Evolutionary conservation across 495 filamentous ascomycete species (phyloP).

Genomic region (Lepraria neglecta): DNA sequence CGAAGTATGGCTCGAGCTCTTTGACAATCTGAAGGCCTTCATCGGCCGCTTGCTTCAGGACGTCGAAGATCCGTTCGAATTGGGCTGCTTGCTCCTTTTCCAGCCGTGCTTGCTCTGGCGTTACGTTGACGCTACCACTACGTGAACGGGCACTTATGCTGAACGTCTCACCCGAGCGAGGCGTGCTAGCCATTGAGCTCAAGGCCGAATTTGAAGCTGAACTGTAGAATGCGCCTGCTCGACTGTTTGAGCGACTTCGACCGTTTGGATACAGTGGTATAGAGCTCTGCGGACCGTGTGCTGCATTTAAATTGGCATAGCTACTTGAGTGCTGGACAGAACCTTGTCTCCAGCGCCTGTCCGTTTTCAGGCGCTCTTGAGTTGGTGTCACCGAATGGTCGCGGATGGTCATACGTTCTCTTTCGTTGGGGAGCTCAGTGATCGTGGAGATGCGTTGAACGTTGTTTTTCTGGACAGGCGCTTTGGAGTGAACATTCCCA

Average conservation of each 20-base stretch:
- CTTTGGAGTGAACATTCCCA: conserved; percentile 22
- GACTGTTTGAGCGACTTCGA: conserved; percentile 48
- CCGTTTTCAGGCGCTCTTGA: conserved; percentile 45
- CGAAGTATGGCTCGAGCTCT: conserved; percentile 56
- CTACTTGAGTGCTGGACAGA: conserved; percentile 51
- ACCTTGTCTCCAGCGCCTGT: conserved; percentile 54
- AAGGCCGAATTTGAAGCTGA: conserved; percentile 42
- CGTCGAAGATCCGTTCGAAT: conserved; percentile 74
- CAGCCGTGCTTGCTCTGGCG: conserved; percentile 18
- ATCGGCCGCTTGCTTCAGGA: conserved; percentile 60
- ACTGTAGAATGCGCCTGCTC: conserved; percentile 41
- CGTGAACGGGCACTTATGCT: conserved; percentile 33
- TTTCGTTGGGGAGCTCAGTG: conserved; percentile 20
- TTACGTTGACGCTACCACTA: conserved; percentile 34
- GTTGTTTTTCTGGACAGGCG: not conserved
- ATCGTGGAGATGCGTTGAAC: conserved; percentile 15
- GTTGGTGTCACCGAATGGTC: conserved; percentile 57
- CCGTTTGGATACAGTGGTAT: conserved; percentile 27
- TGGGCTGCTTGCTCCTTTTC: conserved; percentile 21
- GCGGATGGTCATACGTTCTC: conserved; percentile 29
- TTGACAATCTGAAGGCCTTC: conserved; percentile 61
- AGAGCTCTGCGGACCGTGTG: conserved; percentile 14
- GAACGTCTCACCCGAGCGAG: conserved; percentile 75
- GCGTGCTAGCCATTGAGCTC: conserved; percentile 52
- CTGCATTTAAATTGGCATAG: conserved; percentile 28